Percentiles rank a stretch among this genome's conserved stretches.
phyloP scores from a whole-genome alignment of 2,329 filamentous ascomycete species.

The Trichoderma endophyticum region DNA sequence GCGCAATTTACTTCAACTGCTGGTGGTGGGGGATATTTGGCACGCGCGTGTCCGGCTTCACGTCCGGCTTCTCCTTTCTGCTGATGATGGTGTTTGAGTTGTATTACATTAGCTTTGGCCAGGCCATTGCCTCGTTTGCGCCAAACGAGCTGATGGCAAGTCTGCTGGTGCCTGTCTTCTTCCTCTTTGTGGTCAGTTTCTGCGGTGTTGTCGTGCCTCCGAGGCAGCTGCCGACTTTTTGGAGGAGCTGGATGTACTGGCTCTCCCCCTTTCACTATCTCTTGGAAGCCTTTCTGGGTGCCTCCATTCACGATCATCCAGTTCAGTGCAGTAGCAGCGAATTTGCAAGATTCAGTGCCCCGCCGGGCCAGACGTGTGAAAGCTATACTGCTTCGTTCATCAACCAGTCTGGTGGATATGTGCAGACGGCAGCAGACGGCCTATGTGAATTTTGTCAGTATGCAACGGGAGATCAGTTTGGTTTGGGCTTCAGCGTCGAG shows the following conservation, averaged over 20 bases:
- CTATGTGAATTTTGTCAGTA: slow-evolving; percentile 65
- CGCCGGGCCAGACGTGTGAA: slow-evolving; percentile 57
- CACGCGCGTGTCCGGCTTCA: slow-evolving; percentile 50
- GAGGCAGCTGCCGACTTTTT: slow-evolving; percentile 56
- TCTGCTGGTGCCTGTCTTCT: slow-evolving; percentile 65
- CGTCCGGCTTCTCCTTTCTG: slow-evolving; percentile 60
- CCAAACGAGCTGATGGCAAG: slow-evolving; percentile 66
- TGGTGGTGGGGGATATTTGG: slow-evolving; percentile 58
- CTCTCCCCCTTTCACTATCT: slow-evolving; percentile 67
- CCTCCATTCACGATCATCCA: slow-evolving; percentile 51
- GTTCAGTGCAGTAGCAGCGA: slow-evolving; percentile 56
- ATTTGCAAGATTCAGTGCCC: slow-evolving; percentile 58
- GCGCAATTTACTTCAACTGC: slow-evolving; percentile 46
- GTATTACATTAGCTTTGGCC: slow-evolving; percentile 63
- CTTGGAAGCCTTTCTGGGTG: slow-evolving; percentile 58
- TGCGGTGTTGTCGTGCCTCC: slow-evolving; percentile 68
- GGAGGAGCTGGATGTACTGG: slow-evolving; percentile 64
- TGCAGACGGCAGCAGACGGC: slow-evolving; percentile 52
- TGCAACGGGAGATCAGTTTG: slow-evolving; percentile 58
- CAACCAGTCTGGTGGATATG: slow-evolving; percentile 55
- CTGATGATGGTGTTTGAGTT: slow-evolving; percentile 64
- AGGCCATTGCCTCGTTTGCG: slow-evolving; percentile 63
- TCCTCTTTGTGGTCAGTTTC: slow-evolving; percentile 67
- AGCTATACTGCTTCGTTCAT: slow-evolving; percentile 56
- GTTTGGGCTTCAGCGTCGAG: slow-evolving; percentile 56